Conservation (phyloP, 331 rosid species). For the Quercus lobata region DNA sequence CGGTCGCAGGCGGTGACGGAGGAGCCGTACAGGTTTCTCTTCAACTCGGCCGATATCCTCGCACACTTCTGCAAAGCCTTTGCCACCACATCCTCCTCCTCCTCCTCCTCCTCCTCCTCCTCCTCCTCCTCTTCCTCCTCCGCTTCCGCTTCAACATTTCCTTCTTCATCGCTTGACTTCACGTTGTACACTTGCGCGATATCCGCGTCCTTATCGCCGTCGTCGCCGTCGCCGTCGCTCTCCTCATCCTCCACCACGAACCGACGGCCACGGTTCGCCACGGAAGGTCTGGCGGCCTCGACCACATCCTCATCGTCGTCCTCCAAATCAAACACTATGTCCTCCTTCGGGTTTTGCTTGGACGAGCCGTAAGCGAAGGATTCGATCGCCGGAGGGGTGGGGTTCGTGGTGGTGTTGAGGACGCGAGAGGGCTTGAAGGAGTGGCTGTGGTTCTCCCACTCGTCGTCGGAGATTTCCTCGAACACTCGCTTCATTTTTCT, state of each 20-base stretch:
- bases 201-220: slow-evolving; percentile 8
- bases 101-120: slow-evolving; percentile 17
- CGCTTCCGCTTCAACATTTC: slow-evolving; percentile 6
- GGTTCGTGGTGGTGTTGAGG: slow-evolving; percentile 22
- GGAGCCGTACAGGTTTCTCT: slow-evolving; percentile 65
- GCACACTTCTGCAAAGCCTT: slow-evolving; percentile 89
- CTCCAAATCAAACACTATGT: slow-evolving; percentile 34
- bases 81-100: slow-evolving; percentile 60
- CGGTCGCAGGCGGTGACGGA: slow-evolving; percentile 51
- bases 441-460: slow-evolving; percentile 80
- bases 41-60: slow-evolving; percentile 79
- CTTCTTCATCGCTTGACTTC: slow-evolving; percentile 39
- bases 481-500: slow-evolving; percentile 68
- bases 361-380: slow-evolving; percentile 56
- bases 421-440: slow-evolving; percentile 86
- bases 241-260: slow-evolving; percentile 78
- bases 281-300: slow-evolving; percentile 14
- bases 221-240: slow-evolving; percentile 20
- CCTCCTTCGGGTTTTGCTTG: slow-evolving; percentile 21
- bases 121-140: slow-evolving; percentile 27
- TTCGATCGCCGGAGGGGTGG: slow-evolving; percentile 58
- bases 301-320: slow-evolving; percentile 58
- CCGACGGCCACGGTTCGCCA: slow-evolving; percentile 55
- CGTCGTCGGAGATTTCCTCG: slow-evolving; percentile 92
- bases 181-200: slow-evolving; percentile 39